Conservation (phyloP, 2,329 filamentous ascomycete species). For the Pyrenophora tritici-repentis region DNA sequence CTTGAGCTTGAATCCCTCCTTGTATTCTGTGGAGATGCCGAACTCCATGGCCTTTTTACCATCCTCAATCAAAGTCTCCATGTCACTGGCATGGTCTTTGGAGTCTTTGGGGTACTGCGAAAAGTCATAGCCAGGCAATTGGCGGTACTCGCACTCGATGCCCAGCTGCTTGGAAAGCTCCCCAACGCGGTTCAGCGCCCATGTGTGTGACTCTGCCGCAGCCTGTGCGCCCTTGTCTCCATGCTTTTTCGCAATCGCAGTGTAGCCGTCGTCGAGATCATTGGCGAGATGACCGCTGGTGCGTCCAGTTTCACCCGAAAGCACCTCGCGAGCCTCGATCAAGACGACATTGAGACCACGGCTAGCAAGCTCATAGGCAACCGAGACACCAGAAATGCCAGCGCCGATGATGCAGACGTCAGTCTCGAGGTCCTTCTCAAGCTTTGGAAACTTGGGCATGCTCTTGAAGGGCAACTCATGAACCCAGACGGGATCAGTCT, state of each 20-base stretch:
- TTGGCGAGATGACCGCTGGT: constrained; percentile 62
- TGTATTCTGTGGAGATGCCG: constrained; percentile 52
- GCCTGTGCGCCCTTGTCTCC: constrained; percentile 55
- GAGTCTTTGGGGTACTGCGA: constrained; percentile 55
- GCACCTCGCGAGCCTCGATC: constrained; percentile 60
- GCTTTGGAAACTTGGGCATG: constrained; percentile 51
- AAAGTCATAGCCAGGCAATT: constrained; percentile 56
- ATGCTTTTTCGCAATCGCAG: constrained; percentile 58
- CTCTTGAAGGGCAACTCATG: constrained; percentile 55
- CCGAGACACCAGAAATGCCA: constrained; percentile 59
- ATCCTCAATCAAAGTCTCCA: constrained; percentile 54
- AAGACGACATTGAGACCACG: constrained; percentile 58
- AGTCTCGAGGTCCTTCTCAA: constrained; percentile 52
- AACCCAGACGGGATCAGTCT: constrained; percentile 59
- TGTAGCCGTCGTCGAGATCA: constrained; percentile 60
- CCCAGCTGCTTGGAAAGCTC: constrained; percentile 55
- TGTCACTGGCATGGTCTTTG: constrained; percentile 52
- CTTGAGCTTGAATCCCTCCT: constrained; percentile 53
- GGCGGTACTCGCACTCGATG: constrained; percentile 63
- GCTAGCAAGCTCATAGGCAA: constrained; percentile 59
- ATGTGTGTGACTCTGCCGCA: constrained; percentile 60
- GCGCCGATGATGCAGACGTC: constrained; percentile 59
- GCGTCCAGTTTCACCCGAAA: constrained; percentile 60
- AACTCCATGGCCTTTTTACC: constrained; percentile 51
- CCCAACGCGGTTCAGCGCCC: constrained; percentile 59